Evolutionary conservation across 768 basidiomycete genomes (phyloP).

Genomic region (Lactarius indigo): DNA sequence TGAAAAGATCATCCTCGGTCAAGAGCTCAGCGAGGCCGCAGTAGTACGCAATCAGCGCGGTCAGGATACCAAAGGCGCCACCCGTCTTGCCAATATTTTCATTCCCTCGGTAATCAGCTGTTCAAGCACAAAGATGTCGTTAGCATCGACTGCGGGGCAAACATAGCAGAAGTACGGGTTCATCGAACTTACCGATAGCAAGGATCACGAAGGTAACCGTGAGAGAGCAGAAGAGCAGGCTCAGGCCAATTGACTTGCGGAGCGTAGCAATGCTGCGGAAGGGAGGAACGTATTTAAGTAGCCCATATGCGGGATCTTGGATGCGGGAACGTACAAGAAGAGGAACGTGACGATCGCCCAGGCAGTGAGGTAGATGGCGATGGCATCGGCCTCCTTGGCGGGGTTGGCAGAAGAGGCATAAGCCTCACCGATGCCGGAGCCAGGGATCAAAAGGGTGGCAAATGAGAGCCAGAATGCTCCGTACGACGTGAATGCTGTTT

Average conservation of each 20-base stretch:
- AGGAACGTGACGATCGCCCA: slow-evolving; percentile 75
- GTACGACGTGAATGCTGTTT: slow-evolving; percentile 73
- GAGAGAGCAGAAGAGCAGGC: slow-evolving; percentile 51
- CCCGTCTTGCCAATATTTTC: slow-evolving; percentile 37
- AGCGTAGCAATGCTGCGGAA: slow-evolving; percentile 43
- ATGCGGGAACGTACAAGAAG: slow-evolving; percentile 48
- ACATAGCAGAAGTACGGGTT: background rate
- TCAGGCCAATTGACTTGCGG: slow-evolving; percentile 47
- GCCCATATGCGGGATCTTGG: background rate
- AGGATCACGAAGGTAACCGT: slow-evolving; percentile 51
- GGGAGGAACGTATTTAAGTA: background rate
- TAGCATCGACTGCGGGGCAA: background rate
- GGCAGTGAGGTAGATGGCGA: slow-evolving; percentile 70
- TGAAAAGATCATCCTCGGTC: slow-evolving; percentile 36
- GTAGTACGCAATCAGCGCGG: slow-evolving; percentile 49
- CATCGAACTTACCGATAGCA: slow-evolving; percentile 35
- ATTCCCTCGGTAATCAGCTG: slow-evolving; percentile 17
- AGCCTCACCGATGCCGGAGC: slow-evolving; percentile 55
- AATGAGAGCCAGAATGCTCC: slow-evolving; percentile 91
- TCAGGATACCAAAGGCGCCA: slow-evolving; percentile 43
- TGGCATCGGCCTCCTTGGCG: slow-evolving; percentile 47
- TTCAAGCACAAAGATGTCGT: background rate
- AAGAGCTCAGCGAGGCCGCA: slow-evolving; percentile 42
- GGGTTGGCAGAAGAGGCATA: slow-evolving; percentile 35
- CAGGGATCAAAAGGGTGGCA: slow-evolving; percentile 67